Evolutionary conservation across 2,329 filamentous ascomycete genomes (phyloP).

Genomic region (Sordariomycetes sp.): DNA sequence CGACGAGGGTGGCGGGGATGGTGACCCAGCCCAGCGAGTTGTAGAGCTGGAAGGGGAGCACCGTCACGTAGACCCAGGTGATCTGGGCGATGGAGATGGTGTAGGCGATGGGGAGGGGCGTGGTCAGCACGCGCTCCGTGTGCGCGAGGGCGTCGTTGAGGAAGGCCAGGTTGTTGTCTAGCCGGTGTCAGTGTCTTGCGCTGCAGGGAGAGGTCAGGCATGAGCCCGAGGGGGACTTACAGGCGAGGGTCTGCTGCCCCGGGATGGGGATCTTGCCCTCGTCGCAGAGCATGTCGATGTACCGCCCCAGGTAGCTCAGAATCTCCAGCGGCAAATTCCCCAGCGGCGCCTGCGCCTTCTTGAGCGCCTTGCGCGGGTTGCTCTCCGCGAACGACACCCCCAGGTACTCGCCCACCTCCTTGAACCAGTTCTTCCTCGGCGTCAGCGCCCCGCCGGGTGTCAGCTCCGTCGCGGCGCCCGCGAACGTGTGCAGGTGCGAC

Average conservation of each 20-base stretch:
- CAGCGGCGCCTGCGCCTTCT: constrained; percentile 59
- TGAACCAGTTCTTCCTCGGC: constrained; percentile 42
- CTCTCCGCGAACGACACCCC: constrained; percentile 67
- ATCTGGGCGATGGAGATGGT: constrained; percentile 78
- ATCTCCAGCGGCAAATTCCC: constrained; percentile 81
- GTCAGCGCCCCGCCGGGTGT: constrained; percentile 20
- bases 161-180: constrained; percentile 45
- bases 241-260: constrained; percentile 49
- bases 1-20: constrained; percentile 59
- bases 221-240: constrained; percentile 11
- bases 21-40: constrained; percentile 56
- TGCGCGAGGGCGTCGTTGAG: constrained; percentile 65
- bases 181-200: constrained; percentile 13
- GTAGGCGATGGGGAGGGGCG: constrained; percentile 74
- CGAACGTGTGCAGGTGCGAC: constrained; percentile 65
- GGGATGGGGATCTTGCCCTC: constrained; percentile 44
- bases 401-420: constrained; percentile 59
- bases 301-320: constrained; percentile 58
- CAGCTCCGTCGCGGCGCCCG: constrained; percentile 38
- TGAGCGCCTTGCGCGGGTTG: constrained; percentile 70
- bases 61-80: constrained; percentile 72
- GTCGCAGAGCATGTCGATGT: constrained; percentile 49
- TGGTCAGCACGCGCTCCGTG: constrained; percentile 70
- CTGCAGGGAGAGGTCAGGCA: background rate
- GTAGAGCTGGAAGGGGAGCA: constrained; percentile 74